These are phyloP conservation scores for Gynandropsis gynandra DNA, from an alignment of 345 rosid species.

Conservation along the genomic window DNA sequence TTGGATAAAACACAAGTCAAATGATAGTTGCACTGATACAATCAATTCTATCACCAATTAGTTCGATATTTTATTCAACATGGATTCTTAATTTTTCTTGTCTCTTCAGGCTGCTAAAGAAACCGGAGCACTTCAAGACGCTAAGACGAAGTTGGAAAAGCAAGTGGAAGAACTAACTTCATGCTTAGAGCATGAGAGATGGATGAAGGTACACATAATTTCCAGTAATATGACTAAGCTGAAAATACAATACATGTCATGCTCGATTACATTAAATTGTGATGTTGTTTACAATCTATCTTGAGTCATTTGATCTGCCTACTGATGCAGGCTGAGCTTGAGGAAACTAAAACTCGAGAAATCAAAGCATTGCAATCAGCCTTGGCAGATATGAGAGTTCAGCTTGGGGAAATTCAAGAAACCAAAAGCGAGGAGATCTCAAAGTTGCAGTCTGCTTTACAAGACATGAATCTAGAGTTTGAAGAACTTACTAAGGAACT, in stretches of 20 bases:
- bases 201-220: conserved; percentile 25
- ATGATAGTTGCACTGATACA: conserved; percentile 4
- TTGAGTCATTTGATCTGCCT: conserved; percentile 22
- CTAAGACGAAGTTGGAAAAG: conserved; percentile 31
- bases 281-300: conserved; percentile 16
- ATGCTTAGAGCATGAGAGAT: conserved; percentile 39
- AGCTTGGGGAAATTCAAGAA: conserved; percentile 61
- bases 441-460: conserved; percentile 37
- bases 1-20: neutral
- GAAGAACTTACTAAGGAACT: conserved; percentile 54
- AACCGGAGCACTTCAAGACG: conserved; percentile 35
- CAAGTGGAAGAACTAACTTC: conserved; percentile 31
- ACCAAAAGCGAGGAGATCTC: conserved; percentile 43
- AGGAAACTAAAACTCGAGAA: conserved; percentile 42
- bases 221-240: conserved; percentile 6
- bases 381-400: conserved; percentile 31
- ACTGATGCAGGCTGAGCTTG: conserved; percentile 56
- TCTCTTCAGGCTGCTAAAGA: conserved; percentile 31
- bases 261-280: neutral
- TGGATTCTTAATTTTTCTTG: conserved; percentile 1
- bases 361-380: conserved; percentile 30
- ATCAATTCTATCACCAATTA: conserved; percentile 3
- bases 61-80: neutral
- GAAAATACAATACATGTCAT: conserved; percentile 4
- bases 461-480: conserved; percentile 45